A percentile compares a stretch with the other conserved stretches of the same genome.
Evolutionary conservation across 2,329 filamentous ascomycete genomes (phyloP).

Genomic region (Penicillium sp.): DNA sequence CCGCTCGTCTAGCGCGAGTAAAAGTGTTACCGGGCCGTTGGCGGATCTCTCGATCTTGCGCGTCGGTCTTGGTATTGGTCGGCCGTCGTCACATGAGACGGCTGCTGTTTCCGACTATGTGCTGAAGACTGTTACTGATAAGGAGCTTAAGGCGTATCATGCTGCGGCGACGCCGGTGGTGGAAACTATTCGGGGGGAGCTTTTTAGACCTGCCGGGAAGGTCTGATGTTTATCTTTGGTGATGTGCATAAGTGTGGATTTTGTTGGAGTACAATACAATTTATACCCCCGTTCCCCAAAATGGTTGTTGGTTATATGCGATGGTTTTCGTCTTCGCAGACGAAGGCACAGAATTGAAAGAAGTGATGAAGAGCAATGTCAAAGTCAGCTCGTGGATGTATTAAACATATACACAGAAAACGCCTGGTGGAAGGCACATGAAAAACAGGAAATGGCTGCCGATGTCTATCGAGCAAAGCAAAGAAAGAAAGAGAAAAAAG

Average conservation of each 20-base stretch:
- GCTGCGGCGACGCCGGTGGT: slow-evolving; percentile 49
- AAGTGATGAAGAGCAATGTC: slow-evolving; percentile 1
- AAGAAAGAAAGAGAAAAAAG: slow-evolving; percentile 1
- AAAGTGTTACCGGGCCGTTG: not conserved
- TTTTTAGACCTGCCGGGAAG: slow-evolving; percentile 19
- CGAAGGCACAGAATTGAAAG: not conserved
- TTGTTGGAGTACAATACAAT: not conserved
- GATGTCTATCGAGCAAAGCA: not conserved
- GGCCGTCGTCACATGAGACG: slow-evolving; percentile 65
- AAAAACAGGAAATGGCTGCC: not conserved
- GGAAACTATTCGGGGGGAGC: slow-evolving; percentile 52
- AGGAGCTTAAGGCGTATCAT: slow-evolving; percentile 53
- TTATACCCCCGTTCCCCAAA: not conserved
- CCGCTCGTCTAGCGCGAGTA: slow-evolving; percentile 28
- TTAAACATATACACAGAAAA: slow-evolving; percentile 8
- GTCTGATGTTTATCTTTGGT: not conserved
- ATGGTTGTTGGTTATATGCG: not conserved
- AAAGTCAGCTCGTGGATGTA: slow-evolving; percentile 11
- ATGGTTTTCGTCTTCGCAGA: not conserved
- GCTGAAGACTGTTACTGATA: slow-evolving; percentile 60
- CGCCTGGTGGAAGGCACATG: slow-evolving; percentile 3
- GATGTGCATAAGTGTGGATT: not conserved
- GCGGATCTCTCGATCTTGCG: slow-evolving; percentile 49
- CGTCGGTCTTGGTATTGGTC: slow-evolving; percentile 82
- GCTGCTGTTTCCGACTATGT: slow-evolving; percentile 74